Evolutionary conservation across 106 monocot genomes (phyloP).

Genomic region (Vanilla planifolia): DNA sequence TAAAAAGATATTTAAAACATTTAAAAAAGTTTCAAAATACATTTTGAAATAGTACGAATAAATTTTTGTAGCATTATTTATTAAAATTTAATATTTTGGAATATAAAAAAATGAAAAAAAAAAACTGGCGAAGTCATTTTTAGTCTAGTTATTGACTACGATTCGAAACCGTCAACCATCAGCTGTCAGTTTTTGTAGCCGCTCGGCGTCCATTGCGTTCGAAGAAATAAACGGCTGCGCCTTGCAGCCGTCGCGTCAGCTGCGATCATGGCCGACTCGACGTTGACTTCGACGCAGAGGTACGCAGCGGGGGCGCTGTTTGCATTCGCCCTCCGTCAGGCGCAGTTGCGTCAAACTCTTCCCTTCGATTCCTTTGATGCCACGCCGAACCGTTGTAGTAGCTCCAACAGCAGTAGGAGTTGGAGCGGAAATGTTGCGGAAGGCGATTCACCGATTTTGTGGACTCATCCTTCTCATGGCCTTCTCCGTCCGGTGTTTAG

Average conservation of each 20-base stretch:
- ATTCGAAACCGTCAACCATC: too few species aligned
- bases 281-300: constrained; percentile 43
- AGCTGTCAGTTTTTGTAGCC: too few species aligned
- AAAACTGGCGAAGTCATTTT: too few species aligned
- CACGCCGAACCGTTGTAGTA: constrained; percentile 10
- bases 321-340: constrained; percentile 60
- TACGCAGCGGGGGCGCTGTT: constrained; percentile 66
- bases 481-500: constrained; percentile 77
- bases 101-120: too few species aligned
- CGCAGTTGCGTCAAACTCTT: constrained; percentile 63
- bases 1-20: too few species aligned
- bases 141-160: too few species aligned
- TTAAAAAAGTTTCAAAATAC: too few species aligned
- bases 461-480: constrained; percentile 47
- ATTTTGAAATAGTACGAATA: too few species aligned
- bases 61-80: too few species aligned
- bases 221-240: background rate
- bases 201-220: too few species aligned
- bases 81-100: too few species aligned
- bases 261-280: constrained; percentile 16
- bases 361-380: constrained; percentile 19
- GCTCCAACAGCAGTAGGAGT: constrained; percentile 9
- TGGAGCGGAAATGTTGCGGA: background rate
- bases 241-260: background rate
- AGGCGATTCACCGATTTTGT: constrained; percentile 8